A percentile compares a stretch with the other conserved stretches of the same genome.
These are phyloP conservation scores for Arxiozyma bovina DNA, from an alignment of 1,139 yeast genomes.

Conservation along the genomic window DNA sequence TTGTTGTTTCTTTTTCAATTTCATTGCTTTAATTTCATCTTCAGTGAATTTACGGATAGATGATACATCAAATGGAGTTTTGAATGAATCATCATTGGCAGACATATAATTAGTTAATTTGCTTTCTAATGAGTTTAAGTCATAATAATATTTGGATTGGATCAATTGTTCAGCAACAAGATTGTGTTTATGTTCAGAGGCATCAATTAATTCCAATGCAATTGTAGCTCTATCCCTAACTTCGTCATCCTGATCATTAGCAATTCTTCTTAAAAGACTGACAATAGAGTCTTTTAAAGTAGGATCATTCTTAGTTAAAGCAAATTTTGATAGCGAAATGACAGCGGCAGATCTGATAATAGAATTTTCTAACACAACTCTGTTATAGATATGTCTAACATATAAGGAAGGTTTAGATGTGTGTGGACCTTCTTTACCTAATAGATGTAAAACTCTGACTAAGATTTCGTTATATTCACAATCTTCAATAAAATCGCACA, in stretches of 20 bases:
- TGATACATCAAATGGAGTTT: slow-evolving; percentile 59
- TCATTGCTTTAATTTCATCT: slow-evolving; percentile 45
- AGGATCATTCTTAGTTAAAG: slow-evolving; percentile 61
- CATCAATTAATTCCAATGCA: slow-evolving; percentile 58
- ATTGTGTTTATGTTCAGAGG: slow-evolving; percentile 37
- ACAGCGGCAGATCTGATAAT: slow-evolving; percentile 95
- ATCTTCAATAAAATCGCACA: slow-evolving; percentile 96
- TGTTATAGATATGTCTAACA: slow-evolving; percentile 91
- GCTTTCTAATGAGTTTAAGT: slow-evolving; percentile 67
- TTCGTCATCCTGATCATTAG: slow-evolving; percentile 84
- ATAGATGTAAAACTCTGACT: slow-evolving; percentile 79
- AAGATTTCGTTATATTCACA: slow-evolving; percentile 92
- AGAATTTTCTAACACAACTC: slow-evolving; percentile 92
- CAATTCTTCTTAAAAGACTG: slow-evolving; percentile 69
- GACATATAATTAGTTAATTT: slow-evolving; percentile 68
- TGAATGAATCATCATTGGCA: slow-evolving; percentile 50
- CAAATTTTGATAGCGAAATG: slow-evolving; percentile 84
- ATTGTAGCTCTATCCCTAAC: slow-evolving; percentile 96
- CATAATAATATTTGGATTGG: slow-evolving; percentile 61
- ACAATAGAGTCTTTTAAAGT: slow-evolving; percentile 60
- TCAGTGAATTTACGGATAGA: slow-evolving; percentile 45
- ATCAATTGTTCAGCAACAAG: slow-evolving; percentile 41
- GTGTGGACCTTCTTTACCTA: slow-evolving; percentile 91
- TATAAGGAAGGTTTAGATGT: slow-evolving; percentile 82
- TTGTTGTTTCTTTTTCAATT: slow-evolving; percentile 38